phyloP scores from a whole-genome alignment of 208 protist genomes.

The Phytomonas sp. region DNA sequence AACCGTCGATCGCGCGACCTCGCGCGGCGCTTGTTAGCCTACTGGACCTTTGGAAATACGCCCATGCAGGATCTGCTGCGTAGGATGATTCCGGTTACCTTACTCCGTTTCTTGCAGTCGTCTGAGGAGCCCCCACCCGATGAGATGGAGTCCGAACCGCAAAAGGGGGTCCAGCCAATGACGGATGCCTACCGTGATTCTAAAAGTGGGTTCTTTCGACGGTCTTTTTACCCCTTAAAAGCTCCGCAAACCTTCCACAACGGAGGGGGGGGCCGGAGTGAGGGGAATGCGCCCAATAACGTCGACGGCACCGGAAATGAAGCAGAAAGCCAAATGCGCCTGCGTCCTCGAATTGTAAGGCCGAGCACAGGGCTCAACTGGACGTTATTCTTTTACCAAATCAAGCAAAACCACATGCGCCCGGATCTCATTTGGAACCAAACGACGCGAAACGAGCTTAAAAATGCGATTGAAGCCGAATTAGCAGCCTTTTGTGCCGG shows the following conservation, averaged over 20 bases:
- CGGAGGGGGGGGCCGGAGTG: background rate
- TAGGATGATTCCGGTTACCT: slow-evolving; percentile 76
- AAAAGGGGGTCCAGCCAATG: slow-evolving; percentile 50
- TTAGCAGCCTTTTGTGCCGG: slow-evolving; percentile 56
- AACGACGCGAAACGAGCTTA: slow-evolving; percentile 84
- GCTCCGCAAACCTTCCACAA: slow-evolving; percentile 7
- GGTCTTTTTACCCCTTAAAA: slow-evolving; percentile 56
- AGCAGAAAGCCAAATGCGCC: slow-evolving; percentile 15
- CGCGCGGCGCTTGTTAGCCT: slow-evolving; percentile 67
- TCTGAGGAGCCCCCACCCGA: slow-evolving; percentile 45
- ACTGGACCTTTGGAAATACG: slow-evolving; percentile 80
- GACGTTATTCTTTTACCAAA: slow-evolving; percentile 84
- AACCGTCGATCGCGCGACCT: slow-evolving; percentile 47
- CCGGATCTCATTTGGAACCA: slow-evolving; percentile 93
- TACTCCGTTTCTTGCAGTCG: slow-evolving; percentile 82
- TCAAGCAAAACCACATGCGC: slow-evolving; percentile 76
- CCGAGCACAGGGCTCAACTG: slow-evolving; percentile 83
- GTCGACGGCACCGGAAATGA: background rate
- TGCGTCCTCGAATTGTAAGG: slow-evolving; percentile 37
- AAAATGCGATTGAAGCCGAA: slow-evolving; percentile 78
- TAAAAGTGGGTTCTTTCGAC: slow-evolving; percentile 74
- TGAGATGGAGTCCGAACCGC: slow-evolving; percentile 32
- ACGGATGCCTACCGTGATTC: slow-evolving; percentile 44
- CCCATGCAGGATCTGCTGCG: slow-evolving; percentile 80
- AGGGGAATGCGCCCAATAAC: background rate